Evolutionary conservation across 1,284 basidiomycete species (phyloP), one percentile per base, ranked within the genome.

Genomic region (Moesziomyces sp.): DNA sequence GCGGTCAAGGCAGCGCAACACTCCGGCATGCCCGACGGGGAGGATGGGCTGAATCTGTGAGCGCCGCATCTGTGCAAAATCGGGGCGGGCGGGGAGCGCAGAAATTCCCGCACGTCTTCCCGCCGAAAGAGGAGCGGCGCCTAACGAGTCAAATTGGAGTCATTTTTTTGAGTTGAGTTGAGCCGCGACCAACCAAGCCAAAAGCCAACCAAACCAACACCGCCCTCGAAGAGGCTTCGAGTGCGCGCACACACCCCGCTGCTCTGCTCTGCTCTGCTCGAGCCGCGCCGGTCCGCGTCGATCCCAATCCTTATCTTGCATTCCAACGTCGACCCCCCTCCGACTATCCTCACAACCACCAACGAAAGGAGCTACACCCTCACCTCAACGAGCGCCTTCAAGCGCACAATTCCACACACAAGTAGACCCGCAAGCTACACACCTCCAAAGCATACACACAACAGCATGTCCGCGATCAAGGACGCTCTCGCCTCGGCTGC

Each of bases 391-490:
- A 46, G 19, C 21, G 45, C 45, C 14, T 7, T 11, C 45, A 46
- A 11, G 7, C 18, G 24, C 16, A 24, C 49, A 7, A 16, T 40
- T 18, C 30, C 30, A 46, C 18, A 43, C 30, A 46, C 18, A 43
- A 33, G 18, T 19, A 44, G 14, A 19, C n/a, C n/a, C 16, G 19
- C 46, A 24, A 54, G 40, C 18, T 21, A 33, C 48, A 47, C 35
- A 45, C 28, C 9, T 44, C 44, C 46, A 67, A 47, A 38, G 35
- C 14, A n/a, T 7, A 28, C 3, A 38, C 10, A 33, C 33, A 60
- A 42, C n/a, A 45, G 7, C 47, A 78, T 78, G 75, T 71, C 78
- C 58, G 70, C 76, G 16, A 77, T 79, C 69, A 77, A 79, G 73
- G 77, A 79, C 68, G 73, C 77, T 8, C 52, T 79, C 47, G 56